phyloP scores from a whole-genome alignment of 345 rosid species.

The Tarenaya hassleriana region DNA sequence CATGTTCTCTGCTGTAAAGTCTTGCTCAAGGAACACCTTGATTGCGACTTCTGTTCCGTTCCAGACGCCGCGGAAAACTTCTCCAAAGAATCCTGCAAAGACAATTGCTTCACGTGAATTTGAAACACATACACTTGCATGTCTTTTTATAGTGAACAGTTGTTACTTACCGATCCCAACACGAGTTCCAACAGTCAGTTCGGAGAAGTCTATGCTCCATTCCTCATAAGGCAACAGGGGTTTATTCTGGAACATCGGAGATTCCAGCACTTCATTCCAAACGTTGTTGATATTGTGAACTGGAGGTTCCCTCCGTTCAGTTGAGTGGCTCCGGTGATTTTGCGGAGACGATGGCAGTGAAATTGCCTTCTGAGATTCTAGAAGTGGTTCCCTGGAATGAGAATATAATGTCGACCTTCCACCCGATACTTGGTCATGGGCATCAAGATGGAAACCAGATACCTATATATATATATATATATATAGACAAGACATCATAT shows the following conservation, averaged over 20 bases:
- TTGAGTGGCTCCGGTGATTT: slow-evolving; percentile 53
- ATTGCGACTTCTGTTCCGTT: slow-evolving; percentile 97
- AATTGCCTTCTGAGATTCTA: slow-evolving; percentile 80
- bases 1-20: slow-evolving; percentile 94
- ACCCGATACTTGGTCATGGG: slow-evolving; percentile 50
- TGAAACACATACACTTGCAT: slow-evolving; percentile 1
- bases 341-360: slow-evolving; percentile 95
- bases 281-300: slow-evolving; percentile 38
- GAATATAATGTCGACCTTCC: slow-evolving; percentile 57
- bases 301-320: slow-evolving; percentile 48
- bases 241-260: slow-evolving; percentile 65
- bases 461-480: slow-evolving; percentile 35
- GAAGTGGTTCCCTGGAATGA: slow-evolving; percentile 41
- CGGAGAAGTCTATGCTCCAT: slow-evolving; percentile 96
- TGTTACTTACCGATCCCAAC: slow-evolving; percentile 95
- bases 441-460: slow-evolving; percentile 54
- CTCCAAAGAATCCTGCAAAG: slow-evolving; percentile 77
- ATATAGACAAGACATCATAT: slow-evolving; percentile 21
- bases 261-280: slow-evolving; percentile 86
- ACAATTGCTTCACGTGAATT: neutral
- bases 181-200: slow-evolving; percentile 85
- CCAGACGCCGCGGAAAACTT: slow-evolving; percentile 96
- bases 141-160: neutral
- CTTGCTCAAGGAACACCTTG: slow-evolving; percentile 94
- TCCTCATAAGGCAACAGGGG: slow-evolving; percentile 76